Evolutionary conservation across 176 grass and related monocot genomes (phyloP).

Genomic region (Paspalum notatum): DNA sequence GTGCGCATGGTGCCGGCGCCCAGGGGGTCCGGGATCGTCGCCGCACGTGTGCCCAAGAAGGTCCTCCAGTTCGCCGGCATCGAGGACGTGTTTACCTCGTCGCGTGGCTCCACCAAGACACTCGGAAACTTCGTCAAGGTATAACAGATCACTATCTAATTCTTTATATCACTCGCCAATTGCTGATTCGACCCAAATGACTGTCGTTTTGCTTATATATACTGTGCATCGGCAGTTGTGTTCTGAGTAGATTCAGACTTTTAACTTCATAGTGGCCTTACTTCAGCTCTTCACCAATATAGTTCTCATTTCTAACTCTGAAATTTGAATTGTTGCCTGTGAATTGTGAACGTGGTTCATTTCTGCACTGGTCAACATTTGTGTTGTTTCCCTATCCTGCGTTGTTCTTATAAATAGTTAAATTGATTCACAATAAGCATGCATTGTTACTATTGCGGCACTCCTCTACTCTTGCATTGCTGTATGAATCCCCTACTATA

Average conservation of each 20-base stretch:
- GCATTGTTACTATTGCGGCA: background rate
- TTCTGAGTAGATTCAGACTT: background rate
- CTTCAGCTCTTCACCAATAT: background rate
- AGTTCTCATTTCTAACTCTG: background rate
- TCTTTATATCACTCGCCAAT: rapidly evolving
- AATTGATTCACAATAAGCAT: background rate
- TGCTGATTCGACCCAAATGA: background rate
- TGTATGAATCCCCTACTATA: background rate
- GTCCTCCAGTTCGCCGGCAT: constrained; percentile 85
- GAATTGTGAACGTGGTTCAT: background rate
- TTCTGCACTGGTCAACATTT: background rate
- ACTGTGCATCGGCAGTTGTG: background rate
- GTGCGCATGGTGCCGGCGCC: constrained; percentile 87
- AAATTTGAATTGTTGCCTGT: background rate
- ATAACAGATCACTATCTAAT: background rate
- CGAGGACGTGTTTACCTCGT: constrained; percentile 80
- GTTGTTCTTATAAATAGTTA: background rate
- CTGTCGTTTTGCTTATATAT: background rate
- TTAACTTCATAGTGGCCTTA: background rate
- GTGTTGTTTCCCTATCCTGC: background rate
- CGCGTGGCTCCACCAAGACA: constrained; percentile 76
- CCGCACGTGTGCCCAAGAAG: constrained; percentile 79
- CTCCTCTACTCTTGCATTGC: background rate
- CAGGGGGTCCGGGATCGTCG: constrained; percentile 72
- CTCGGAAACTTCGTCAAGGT: constrained; percentile 95